Evolutionary conservation across 78 protist genomes (phyloP).

Genomic region (Speleostelium caveatum): DNA sequence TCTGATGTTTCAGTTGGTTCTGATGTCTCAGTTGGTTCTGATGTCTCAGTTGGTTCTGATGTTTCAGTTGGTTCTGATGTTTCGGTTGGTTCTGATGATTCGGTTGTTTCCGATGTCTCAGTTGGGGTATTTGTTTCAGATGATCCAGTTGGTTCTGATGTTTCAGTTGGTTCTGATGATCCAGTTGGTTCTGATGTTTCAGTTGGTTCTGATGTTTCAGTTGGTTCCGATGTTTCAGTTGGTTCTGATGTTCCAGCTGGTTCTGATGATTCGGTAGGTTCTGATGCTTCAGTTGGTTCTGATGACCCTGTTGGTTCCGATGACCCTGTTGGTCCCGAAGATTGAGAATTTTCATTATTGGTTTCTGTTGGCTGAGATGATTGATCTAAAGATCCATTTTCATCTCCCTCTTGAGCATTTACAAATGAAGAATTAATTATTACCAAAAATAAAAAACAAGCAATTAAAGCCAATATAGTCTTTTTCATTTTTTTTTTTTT

Average conservation of each 20-base stretch:
- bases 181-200: background rate
- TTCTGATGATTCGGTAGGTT: background rate
- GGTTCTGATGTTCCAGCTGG: background rate
- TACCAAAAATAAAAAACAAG: no score
- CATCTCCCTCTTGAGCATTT: no score
- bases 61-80: background rate
- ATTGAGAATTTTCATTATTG: background rate
- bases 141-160: no score
- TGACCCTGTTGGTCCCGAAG: background rate
- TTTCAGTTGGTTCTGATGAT: background rate
- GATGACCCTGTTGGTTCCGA: background rate
- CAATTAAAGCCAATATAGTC: no score
- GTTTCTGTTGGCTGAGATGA: no score
- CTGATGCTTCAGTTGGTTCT: background rate
- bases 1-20: no score
- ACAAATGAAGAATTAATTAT: no score
- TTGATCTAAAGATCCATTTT: no score
- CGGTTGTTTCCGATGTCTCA: background rate
- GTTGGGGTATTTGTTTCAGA: background rate
- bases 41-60: background rate
- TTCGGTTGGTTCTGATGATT: background rate
- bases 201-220: background rate
- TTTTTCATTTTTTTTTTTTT: no score
- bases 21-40: background rate
- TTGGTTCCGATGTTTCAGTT: slow-evolving; percentile 1